phyloP scores from a whole-genome alignment of 352 stramenopile genomes.

The Phytophthora pistaciae region DNA sequence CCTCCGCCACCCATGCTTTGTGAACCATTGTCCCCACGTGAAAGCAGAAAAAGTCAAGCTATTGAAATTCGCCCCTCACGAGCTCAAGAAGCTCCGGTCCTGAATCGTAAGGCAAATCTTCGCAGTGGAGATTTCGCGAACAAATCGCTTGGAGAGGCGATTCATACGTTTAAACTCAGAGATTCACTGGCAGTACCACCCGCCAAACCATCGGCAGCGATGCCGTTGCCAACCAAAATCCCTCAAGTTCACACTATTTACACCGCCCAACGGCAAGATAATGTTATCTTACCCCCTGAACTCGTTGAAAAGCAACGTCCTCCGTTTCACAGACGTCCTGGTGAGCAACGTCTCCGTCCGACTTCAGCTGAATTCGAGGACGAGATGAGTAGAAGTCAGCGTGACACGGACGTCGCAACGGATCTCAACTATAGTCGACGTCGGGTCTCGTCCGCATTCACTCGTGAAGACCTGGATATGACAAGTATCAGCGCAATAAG shows the following conservation, averaged over 20 bases:
- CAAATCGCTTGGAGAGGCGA: conserved; percentile 68
- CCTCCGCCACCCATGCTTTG: conserved; percentile 3
- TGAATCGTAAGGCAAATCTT: conserved; percentile 27
- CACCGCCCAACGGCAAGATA: conserved; percentile 22
- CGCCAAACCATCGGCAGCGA: background rate
- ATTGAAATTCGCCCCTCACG: background rate
- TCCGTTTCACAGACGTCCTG: conserved; percentile 1
- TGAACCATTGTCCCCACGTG: background rate
- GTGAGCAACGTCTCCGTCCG: conserved; percentile 6
- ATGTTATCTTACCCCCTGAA: conserved; percentile 11
- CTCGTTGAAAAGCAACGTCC: conserved; percentile 21
- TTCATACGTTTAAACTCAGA: conserved; percentile 60
- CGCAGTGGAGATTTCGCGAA: conserved; percentile 76
- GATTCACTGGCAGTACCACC: conserved; percentile 16
- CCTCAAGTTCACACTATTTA: conserved; percentile 23
- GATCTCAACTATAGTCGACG: conserved; percentile 30
- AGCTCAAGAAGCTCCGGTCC: background rate
- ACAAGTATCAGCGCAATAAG: conserved; percentile 39
- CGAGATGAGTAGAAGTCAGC: conserved; percentile 10
- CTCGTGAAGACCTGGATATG: conserved; percentile 36
- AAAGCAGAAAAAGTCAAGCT: conserved; percentile 4
- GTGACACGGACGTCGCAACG: conserved; percentile 14
- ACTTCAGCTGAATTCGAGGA: conserved; percentile 9
- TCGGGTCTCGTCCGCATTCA: conserved; percentile 33
- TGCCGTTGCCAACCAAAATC: conserved; percentile 15